These are phyloP conservation scores for Talaromyces thailandensis DNA, from an alignment of 495 filamentous ascomycete species.

Conservation along the genomic window DNA sequence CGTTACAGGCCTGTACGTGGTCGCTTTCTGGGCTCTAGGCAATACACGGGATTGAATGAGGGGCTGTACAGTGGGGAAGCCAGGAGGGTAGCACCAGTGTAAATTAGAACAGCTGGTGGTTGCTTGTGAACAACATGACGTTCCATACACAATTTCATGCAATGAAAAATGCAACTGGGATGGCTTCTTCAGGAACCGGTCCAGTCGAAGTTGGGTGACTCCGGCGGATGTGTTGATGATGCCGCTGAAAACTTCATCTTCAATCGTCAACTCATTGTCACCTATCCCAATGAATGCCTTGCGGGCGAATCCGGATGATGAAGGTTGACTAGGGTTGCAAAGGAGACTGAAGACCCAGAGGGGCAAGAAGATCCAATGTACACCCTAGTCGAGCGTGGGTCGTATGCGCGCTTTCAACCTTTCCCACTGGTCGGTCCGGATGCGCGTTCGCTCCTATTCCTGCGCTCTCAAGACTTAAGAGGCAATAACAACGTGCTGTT, in stretches of 20 bases:
- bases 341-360: not conserved
- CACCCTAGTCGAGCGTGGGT: not conserved
- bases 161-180: not conserved
- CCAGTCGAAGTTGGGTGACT: not conserved
- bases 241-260: not conserved
- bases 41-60: not conserved
- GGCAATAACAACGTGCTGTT: not conserved
- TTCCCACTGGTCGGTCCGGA: not conserved
- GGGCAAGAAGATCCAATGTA: not conserved
- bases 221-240: not conserved
- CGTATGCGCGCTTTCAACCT: not conserved
- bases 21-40: not conserved
- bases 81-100: not conserved
- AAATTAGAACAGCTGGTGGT: not conserved
- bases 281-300: not conserved
- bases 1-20: not conserved
- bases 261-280: not conserved
- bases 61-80: not conserved
- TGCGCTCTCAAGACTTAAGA: not conserved
- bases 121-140: not conserved
- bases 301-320: not conserved
- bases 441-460: not conserved
- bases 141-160: not conserved
- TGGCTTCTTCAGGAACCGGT: not conserved
- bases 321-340: not conserved